Percentiles rank a stretch among this genome's conserved stretches.
Evolutionary conservation across 2,329 filamentous ascomycete genomes (phyloP).

Genomic region (Penicillium paneum): DNA sequence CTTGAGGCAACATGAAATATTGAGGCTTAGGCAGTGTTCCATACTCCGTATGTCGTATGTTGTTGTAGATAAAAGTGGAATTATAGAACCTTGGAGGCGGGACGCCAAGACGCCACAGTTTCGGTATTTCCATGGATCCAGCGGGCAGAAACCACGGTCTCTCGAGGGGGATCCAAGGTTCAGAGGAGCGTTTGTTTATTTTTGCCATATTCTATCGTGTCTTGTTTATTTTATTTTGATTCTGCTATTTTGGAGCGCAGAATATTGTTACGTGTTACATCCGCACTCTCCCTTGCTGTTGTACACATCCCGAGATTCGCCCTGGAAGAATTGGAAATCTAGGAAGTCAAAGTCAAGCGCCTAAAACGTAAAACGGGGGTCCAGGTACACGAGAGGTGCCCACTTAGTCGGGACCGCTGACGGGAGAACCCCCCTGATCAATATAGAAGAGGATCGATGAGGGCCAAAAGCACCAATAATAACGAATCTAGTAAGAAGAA

Average conservation of each 20-base stretch:
- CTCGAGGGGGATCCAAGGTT: not conserved
- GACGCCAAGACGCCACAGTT: not conserved
- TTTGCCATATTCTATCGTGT: not conserved
- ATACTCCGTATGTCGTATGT: too few species aligned
- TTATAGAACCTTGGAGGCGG: not conserved
- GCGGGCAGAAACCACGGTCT: not conserved
- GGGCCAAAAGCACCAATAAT: not conserved
- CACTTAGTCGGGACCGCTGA: not conserved
- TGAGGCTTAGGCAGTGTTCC: not conserved
- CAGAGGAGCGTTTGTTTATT: not conserved
- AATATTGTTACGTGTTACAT: not conserved
- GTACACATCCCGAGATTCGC: not conserved
- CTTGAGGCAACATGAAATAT: not conserved
- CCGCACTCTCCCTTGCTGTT: not conserved
- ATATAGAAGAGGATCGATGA: not conserved
- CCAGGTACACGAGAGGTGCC: not conserved
- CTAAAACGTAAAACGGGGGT: not conserved
- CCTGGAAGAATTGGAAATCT: not conserved
- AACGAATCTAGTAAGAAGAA: not conserved
- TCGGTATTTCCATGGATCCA: not conserved
- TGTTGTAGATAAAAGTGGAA: not conserved
- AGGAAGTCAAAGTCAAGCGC: not conserved
- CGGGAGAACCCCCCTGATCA: not conserved
- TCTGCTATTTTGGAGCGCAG: not conserved
- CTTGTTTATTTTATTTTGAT: not conserved